Percentiles rank a stretch among this genome's conserved stretches.
Conservation (phyloP, 768 basidiomycete species). For the Hygrophoropsis aurantiaca region DNA sequence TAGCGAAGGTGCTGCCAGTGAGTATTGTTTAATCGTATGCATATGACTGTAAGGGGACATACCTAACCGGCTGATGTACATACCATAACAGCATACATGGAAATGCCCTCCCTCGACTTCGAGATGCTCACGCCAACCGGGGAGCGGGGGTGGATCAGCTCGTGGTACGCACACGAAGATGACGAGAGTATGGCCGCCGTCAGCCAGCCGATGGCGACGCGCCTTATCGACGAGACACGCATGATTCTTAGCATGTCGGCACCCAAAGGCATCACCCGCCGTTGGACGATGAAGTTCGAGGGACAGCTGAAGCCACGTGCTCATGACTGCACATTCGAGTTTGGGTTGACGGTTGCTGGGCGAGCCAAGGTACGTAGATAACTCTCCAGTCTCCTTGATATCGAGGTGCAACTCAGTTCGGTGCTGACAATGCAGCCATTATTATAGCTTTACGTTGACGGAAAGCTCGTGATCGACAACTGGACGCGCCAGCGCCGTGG, state of each 20-base stretch:
- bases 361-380: slow-evolving; percentile 54
- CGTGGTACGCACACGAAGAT: slow-evolving; percentile 57
- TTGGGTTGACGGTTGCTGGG: slow-evolving; percentile 67
- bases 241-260: slow-evolving; percentile 58
- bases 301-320: slow-evolving; percentile 59
- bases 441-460: slow-evolving; percentile 63
- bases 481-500: slow-evolving; percentile 76
- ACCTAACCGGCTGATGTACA: no score
- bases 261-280: slow-evolving; percentile 57
- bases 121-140: slow-evolving; percentile 60
- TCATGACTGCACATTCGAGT: slow-evolving; percentile 63
- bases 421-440: slow-evolving; percentile 2
- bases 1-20: slow-evolving; percentile 71
- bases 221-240: slow-evolving; percentile 60
- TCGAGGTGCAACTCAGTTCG: no score
- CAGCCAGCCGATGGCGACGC: slow-evolving; percentile 40
- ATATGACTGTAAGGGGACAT: no score
- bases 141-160: slow-evolving; percentile 64
- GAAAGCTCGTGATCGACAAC: slow-evolving; percentile 75
- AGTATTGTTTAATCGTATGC: no score
- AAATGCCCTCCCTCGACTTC: slow-evolving; percentile 66
- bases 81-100: slow-evolving; percentile 65
- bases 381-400: no score
- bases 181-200: slow-evolving; percentile 56
- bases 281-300: slow-evolving; percentile 61